A percentile compares a stretch with the other conserved stretches of the same genome.
phyloP scores from a whole-genome alignment of 108 stramenopile species.

The Conticribra weissflogii region DNA sequence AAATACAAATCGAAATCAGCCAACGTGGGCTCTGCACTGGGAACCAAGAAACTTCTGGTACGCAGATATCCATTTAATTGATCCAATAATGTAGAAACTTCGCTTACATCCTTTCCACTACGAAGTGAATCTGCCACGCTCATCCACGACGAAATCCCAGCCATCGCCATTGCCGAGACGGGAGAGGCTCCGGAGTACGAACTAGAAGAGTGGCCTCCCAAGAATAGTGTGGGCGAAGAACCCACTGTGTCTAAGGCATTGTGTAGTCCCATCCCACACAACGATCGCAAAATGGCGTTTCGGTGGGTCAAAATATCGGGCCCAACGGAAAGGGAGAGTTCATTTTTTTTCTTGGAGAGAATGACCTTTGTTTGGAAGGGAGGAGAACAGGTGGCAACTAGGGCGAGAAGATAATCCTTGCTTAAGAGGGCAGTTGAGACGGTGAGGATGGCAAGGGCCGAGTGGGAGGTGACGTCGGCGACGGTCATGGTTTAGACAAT shows the following conservation, averaged over 20 bases:
- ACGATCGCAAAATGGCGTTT: conserved; percentile 72
- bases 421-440: conserved; percentile 45
- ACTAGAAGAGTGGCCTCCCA: conserved; percentile 67
- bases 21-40: conserved; percentile 53
- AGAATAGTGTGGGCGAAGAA: conserved; percentile 47
- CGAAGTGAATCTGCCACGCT: conserved; percentile 63
- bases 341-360: conserved; percentile 53
- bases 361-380: conserved; percentile 58
- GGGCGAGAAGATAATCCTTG: conserved; percentile 59
- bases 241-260: conserved; percentile 64
- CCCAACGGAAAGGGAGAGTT: conserved; percentile 39
- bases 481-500: conserved; percentile 33
- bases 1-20: conserved; percentile 80
- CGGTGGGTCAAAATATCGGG: conserved; percentile 58
- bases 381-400: conserved; percentile 53
- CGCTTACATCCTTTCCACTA: conserved; percentile 8
- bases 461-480: conserved; percentile 31
- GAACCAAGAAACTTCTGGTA: conserved; percentile 65
- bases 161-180: conserved; percentile 59
- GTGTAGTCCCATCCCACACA: conserved; percentile 69
- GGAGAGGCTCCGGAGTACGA: conserved; percentile 50
- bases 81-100: conserved; percentile 23
- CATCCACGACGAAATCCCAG: conserved; percentile 80
- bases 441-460: conserved; percentile 63
- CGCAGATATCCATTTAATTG: conserved; percentile 67